Evolutionary conservation across 2,329 filamentous ascomycete species (phyloP).

Genomic region (Neoarthrinium moseri): DNA sequence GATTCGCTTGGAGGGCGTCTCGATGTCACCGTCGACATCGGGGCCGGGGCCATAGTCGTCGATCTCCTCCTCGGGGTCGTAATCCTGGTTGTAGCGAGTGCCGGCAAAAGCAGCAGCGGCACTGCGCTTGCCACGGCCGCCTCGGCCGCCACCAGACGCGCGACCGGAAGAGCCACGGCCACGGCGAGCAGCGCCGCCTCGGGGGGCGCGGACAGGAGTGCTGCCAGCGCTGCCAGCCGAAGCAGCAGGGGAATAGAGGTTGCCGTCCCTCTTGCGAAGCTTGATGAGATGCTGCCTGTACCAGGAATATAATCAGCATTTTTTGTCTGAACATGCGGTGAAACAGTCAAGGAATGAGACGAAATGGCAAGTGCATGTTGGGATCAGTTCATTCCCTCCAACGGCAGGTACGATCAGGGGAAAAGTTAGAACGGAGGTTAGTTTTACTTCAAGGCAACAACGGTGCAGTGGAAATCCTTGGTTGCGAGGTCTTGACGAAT

Average conservation of each 20-base stretch:
- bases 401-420: background rate
- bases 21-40: background rate
- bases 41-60: background rate
- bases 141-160: too few relatives aligned
- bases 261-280: too few relatives aligned
- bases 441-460: background rate
- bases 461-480: conserved; percentile 36
- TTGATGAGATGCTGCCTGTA: background rate
- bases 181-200: too few relatives aligned
- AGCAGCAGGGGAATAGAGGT: too few relatives aligned
- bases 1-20: background rate
- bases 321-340: background rate
- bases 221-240: too few relatives aligned
- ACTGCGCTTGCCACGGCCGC: background rate
- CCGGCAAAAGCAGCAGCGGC: background rate
- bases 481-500: conserved; percentile 29
- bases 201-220: too few relatives aligned
- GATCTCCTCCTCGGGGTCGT: background rate
- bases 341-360: background rate
- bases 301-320: background rate
- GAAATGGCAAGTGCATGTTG: background rate
- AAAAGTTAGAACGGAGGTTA: background rate
- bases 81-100: background rate
- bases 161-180: background rate
- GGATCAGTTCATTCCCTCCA: background rate